A percentile compares a stretch with the other conserved stretches of the same genome.
Evolutionary conservation across 345 rosid genomes (phyloP).

Genomic region (Cardiospermum halicacabum): DNA sequence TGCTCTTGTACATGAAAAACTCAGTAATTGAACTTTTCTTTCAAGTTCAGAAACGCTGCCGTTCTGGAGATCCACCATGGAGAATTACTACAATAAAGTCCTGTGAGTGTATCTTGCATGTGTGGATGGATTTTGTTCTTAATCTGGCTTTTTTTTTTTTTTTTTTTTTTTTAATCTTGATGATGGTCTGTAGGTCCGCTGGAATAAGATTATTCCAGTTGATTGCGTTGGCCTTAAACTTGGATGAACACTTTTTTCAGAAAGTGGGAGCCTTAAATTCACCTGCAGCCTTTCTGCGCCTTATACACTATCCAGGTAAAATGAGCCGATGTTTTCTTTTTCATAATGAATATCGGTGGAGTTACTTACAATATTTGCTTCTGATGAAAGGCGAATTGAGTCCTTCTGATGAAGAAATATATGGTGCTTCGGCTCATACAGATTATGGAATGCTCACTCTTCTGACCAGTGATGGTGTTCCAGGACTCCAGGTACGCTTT

Average conservation of each 20-base stretch:
- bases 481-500: constrained; percentile 78
- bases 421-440: constrained; percentile 78
- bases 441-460: constrained; percentile 88
- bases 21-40: too few relatives aligned
- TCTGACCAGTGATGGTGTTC: constrained; percentile 71
- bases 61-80: constrained; percentile 63
- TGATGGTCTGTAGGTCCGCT: too few relatives aligned
- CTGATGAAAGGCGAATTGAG: constrained; percentile 40
- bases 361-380: not conserved
- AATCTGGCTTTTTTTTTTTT: too few relatives aligned
- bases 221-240: constrained; percentile 68
- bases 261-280: constrained; percentile 49
- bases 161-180: too few relatives aligned
- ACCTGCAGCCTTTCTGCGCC: constrained; percentile 44
- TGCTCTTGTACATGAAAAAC: not conserved
- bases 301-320: constrained; percentile 72
- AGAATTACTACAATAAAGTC: constrained; percentile 37
- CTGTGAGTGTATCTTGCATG: too few relatives aligned
- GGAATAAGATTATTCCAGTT: constrained; percentile 48
- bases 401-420: constrained; percentile 44
- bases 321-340: not conserved
- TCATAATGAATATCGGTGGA: not conserved
- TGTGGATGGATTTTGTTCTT: too few relatives aligned
- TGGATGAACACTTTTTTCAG: constrained; percentile 63
- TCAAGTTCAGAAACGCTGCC: constrained; percentile 69